Percentiles rank a stretch among this genome's conserved stretches.
Evolutionary conservation across 139 green algal genomes (phyloP).

Genomic region (Zygnema circumcarinatum): DNA sequence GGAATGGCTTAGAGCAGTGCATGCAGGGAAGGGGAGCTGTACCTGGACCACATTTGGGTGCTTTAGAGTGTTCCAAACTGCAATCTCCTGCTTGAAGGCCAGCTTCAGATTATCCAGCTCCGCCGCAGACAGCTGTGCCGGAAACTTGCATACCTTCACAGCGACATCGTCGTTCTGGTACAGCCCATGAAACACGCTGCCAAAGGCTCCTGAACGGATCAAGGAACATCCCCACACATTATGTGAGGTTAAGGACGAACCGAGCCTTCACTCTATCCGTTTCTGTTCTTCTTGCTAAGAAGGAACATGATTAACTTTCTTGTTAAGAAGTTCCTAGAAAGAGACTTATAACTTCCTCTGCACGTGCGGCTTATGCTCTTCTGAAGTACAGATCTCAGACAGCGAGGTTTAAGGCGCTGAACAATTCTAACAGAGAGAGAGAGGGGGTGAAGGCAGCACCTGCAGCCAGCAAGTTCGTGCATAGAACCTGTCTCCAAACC

Average conservation of each 20-base stretch:
- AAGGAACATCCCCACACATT: neutral
- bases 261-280: too few relatives aligned
- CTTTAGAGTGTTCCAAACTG: constrained; percentile 40
- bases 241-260: neutral
- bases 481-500: too few relatives aligned
- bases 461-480: constrained; percentile 14
- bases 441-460: neutral
- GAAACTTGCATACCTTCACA: constrained; percentile 47
- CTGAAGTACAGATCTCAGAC: neutral
- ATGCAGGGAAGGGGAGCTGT: neutral
- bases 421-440: neutral
- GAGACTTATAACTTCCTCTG: neutral
- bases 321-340: neutral
- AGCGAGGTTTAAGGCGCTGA: neutral
- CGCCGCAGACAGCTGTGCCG: neutral
- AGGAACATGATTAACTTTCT: neutral
- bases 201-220: constrained; percentile 42
- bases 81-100: constrained; percentile 45
- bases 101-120: constrained; percentile 5
- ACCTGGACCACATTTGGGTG: constrained; percentile 55
- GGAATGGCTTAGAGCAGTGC: neutral
- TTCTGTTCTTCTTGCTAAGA: too few relatives aligned
- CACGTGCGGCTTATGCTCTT: neutral
- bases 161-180: constrained; percentile 37
- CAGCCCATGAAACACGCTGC: constrained; percentile 27